phyloP scores from a whole-genome alignment of 2,329 filamentous ascomycete species.

The Cytospora piceae region DNA sequence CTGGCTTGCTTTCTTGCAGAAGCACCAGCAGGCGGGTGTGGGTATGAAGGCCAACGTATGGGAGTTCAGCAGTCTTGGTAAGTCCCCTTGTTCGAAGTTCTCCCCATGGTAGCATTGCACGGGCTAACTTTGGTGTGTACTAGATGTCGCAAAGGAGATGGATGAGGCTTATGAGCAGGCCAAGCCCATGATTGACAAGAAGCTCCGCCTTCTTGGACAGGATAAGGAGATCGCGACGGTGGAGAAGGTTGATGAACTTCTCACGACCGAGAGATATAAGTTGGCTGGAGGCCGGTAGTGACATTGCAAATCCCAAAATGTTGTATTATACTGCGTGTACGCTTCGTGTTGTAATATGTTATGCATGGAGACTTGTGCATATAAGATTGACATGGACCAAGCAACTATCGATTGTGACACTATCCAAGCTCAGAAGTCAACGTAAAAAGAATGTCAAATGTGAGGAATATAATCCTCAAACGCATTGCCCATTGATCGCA shows the following conservation, averaged over 20 bases:
- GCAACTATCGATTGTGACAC: neutral
- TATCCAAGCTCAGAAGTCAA: neutral
- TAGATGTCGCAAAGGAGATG: constrained; percentile 58
- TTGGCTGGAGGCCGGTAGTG: constrained; percentile 37
- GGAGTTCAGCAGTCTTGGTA: constrained; percentile 79
- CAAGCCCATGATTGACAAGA: constrained; percentile 33
- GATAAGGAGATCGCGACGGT: constrained; percentile 51
- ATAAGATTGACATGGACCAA: neutral
- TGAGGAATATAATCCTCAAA: neutral
- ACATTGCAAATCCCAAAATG: constrained; percentile 26
- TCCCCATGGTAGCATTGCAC: constrained; percentile 17
- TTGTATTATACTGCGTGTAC: constrained; percentile 16
- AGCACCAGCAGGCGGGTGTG: constrained; percentile 92
- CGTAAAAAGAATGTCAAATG: neutral
- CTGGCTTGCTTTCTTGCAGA: constrained; percentile 90
- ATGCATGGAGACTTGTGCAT: neutral
- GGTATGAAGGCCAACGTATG: constrained; percentile 99
- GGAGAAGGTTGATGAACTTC: constrained; percentile 60
- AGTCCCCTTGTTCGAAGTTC: constrained; percentile 31
- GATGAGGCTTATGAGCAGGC: constrained; percentile 51
- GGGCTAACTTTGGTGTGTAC: constrained; percentile 29
- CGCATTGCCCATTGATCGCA: neutral
- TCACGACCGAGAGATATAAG: constrained; percentile 56
- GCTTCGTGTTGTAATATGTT: neutral
- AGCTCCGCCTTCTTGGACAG: constrained; percentile 25